Conservation (phyloP, 257 asterid species). For the Pogostemon cablin region DNA sequence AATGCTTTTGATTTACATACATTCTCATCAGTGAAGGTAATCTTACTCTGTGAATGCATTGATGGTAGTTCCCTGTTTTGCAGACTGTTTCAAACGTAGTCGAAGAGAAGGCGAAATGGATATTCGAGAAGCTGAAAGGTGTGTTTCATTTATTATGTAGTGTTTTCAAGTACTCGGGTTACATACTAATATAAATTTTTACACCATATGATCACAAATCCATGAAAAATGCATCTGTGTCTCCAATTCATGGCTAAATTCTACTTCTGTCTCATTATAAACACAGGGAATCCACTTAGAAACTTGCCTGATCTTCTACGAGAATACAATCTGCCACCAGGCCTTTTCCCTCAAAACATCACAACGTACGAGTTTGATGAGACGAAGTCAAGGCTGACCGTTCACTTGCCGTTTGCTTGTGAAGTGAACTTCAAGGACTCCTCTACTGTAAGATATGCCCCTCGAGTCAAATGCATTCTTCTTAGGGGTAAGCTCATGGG, state of each 20-base stretch:
- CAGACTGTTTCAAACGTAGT: constrained; percentile 79
- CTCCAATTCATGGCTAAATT: constrained; percentile 2
- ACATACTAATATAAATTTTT: too few relatives aligned
- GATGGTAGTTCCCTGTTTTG: constrained; percentile 22
- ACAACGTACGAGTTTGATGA: constrained; percentile 68
- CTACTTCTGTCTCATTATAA: neutral
- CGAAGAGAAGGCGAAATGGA: constrained; percentile 92
- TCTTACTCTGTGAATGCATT: neutral
- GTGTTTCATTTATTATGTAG: neutral
- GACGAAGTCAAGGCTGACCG: constrained; percentile 55
- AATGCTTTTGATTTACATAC: constrained; percentile 8
- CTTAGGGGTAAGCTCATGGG: constrained; percentile 73
- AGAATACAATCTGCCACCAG: constrained; percentile 67
- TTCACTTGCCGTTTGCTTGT: constrained; percentile 71
- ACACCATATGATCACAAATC: neutral
- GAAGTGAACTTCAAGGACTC: constrained; percentile 83
- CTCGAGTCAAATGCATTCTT: constrained; percentile 69
- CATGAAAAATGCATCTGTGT: neutral
- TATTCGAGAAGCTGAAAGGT: constrained; percentile 92
- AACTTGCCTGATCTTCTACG: constrained; percentile 67
- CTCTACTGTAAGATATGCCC: constrained; percentile 54
- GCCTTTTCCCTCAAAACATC: constrained; percentile 72
- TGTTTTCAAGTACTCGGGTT: neutral
- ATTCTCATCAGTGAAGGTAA: neutral
- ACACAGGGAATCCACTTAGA: constrained; percentile 57